phyloP scores from a whole-genome alignment of 139 green algal genomes.

The Micractinium sp. region DNA sequence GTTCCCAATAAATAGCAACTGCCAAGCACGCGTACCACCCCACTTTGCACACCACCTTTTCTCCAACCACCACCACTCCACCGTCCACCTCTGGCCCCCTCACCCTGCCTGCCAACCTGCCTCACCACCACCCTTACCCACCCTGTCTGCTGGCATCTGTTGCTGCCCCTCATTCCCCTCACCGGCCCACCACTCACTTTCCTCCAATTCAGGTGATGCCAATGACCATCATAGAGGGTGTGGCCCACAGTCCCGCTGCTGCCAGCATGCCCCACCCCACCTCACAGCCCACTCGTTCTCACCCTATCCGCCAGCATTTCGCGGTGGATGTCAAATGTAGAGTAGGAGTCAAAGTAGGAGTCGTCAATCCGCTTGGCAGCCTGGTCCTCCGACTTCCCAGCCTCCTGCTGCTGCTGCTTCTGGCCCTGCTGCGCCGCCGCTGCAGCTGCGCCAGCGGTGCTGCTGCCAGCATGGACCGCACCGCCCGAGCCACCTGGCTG shows the following conservation, averaged over 20 bases:
- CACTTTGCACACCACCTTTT: not conserved
- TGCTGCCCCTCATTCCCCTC: too few relatives aligned
- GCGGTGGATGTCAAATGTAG: constrained; percentile 89
- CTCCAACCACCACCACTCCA: too few relatives aligned
- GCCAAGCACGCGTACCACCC: not conserved
- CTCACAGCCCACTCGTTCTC: not conserved
- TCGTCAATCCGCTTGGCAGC: constrained; percentile 63
- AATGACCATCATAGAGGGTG: too few relatives aligned
- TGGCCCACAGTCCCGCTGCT: not conserved
- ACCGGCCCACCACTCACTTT: too few relatives aligned
- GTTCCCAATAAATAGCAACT: not conserved
- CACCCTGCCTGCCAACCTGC: too few relatives aligned
- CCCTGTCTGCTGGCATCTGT: too few relatives aligned
- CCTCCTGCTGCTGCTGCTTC: constrained; percentile 8
- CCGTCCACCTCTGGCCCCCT: too few relatives aligned
- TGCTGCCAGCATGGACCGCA: not conserved
- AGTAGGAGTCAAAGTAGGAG: constrained; percentile 92
- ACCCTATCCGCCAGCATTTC: constrained; percentile 91
- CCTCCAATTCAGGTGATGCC: too few relatives aligned
- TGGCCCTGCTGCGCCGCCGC: not conserved
- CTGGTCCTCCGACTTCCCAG: not conserved
- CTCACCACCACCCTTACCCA: too few relatives aligned
- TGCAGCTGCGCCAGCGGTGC: not conserved
- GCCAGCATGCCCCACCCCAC: not conserved
- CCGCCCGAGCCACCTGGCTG: too few relatives aligned